Evolutionary conservation across 768 basidiomycete genomes (phyloP).

Genomic region (Mrakia blollopis): DNA sequence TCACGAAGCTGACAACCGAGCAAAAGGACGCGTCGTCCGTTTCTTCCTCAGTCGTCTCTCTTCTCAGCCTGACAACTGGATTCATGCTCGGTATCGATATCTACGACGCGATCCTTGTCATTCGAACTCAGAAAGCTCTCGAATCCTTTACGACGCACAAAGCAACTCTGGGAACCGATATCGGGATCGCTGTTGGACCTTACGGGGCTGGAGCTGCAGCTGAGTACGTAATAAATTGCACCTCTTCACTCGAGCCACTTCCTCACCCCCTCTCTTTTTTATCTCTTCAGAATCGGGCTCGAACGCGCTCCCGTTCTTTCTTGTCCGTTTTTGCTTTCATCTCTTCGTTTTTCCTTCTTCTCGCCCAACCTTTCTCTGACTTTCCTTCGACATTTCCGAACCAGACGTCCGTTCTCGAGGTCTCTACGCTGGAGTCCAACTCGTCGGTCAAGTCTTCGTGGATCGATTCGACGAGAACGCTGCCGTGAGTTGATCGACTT

Average conservation of each 20-base stretch:
- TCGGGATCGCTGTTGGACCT: conserved; percentile 43
- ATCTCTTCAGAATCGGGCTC: conserved; percentile 32
- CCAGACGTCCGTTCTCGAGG: conserved; percentile 35
- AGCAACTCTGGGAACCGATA: conserved; percentile 29
- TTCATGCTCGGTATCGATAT: conserved; percentile 45
- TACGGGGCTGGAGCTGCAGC: conserved; percentile 43
- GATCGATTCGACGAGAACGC: conserved; percentile 37
- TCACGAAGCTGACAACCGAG: background rate
- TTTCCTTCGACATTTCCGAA: too few relatives aligned
- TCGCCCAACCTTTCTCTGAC: background rate
- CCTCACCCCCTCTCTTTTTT: too few relatives aligned
- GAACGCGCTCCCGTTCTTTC: conserved; percentile 43
- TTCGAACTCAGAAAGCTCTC: conserved; percentile 42
- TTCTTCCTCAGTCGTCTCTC: background rate
- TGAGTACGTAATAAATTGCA: conserved; percentile 26
- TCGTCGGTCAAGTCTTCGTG: conserved; percentile 43
- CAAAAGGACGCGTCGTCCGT: background rate
- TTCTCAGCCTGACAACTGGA: conserved; percentile 38
- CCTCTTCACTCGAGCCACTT: too few relatives aligned
- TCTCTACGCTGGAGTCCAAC: conserved; percentile 44
- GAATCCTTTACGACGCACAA: conserved; percentile 44
- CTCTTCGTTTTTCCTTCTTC: background rate
- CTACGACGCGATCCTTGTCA: conserved; percentile 44
- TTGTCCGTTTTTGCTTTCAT: conserved; percentile 34
- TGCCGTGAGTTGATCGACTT: background rate